Evolutionary conservation across 768 basidiomycete genomes (phyloP).

Genomic region (Russula foetens): DNA sequence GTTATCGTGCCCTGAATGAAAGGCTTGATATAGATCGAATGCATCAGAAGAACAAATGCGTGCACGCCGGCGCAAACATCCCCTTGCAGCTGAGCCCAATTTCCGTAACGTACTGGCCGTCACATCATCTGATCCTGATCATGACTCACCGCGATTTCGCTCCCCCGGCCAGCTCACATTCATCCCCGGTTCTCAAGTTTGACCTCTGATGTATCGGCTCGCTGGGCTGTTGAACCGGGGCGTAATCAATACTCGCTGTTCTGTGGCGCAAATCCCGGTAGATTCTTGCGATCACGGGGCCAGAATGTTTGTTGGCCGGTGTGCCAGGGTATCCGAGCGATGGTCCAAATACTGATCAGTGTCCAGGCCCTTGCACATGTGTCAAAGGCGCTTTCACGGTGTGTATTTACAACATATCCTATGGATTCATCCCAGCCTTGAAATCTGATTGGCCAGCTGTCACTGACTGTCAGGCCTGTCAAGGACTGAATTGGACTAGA

Average conservation of each 20-base stretch:
- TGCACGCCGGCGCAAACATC: not conserved
- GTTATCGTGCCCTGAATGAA: not conserved
- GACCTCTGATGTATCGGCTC: not conserved
- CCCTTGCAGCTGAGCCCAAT: not conserved
- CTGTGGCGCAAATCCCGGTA: not conserved
- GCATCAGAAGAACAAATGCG: not conserved
- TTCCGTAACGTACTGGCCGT: not conserved
- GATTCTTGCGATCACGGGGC: too few species aligned
- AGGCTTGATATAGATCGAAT: not conserved
- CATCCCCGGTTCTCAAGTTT: not conserved
- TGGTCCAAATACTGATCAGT: not conserved
- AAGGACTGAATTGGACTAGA: too few species aligned
- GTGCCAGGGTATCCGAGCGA: not conserved
- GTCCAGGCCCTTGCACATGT: not conserved
- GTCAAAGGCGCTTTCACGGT: too few species aligned
- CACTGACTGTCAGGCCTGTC: too few species aligned
- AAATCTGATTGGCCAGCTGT: too few species aligned
- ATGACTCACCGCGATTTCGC: not conserved
- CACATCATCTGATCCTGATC: too few species aligned
- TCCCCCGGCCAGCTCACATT: not conserved
- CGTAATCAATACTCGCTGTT: not conserved
- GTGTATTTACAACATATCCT: too few species aligned
- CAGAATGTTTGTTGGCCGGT: not conserved
- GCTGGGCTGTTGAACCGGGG: too few species aligned
- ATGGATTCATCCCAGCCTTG: too few species aligned